Percentiles rank a stretch among this genome's conserved stretches.
Evolutionary conservation across 305 asterid genomes (phyloP).

Genomic region (Fraxinus sp.): DNA sequence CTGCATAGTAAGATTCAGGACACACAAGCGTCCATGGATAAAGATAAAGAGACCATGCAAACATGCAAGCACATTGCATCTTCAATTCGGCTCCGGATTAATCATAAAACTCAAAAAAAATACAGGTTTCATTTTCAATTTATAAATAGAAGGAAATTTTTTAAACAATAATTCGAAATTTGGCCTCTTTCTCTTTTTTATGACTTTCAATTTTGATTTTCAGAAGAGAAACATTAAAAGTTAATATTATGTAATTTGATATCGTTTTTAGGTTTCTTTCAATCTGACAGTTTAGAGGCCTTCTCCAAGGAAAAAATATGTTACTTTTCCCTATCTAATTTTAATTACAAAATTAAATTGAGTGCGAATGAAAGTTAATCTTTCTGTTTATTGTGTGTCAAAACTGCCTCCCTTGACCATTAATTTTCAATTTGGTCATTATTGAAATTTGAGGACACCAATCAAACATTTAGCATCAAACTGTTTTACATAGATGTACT

Average conservation of each 20-base stretch:
- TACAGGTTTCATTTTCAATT: neutral
- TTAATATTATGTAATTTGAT: neutral
- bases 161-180: neutral
- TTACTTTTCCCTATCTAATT: too few species aligned
- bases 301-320: neutral
- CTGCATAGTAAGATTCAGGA: too few species aligned
- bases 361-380: too few species aligned
- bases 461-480: neutral
- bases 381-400: too few species aligned
- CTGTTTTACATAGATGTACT: neutral
- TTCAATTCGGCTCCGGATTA: neutral
- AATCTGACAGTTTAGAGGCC: neutral
- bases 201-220: neutral
- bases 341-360: too few species aligned
- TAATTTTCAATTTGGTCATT: too few species aligned
- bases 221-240: neutral
- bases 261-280: neutral
- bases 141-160: neutral
- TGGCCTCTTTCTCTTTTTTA: neutral
- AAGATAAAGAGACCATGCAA: too few species aligned
- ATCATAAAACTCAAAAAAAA: neutral
- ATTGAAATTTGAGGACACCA: neutral
- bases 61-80: neutral
- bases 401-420: too few species aligned
- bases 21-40: too few species aligned